phyloP scores from a whole-genome alignment of 371 early-diverging fungal species.

The Mortierella sp. region DNA sequence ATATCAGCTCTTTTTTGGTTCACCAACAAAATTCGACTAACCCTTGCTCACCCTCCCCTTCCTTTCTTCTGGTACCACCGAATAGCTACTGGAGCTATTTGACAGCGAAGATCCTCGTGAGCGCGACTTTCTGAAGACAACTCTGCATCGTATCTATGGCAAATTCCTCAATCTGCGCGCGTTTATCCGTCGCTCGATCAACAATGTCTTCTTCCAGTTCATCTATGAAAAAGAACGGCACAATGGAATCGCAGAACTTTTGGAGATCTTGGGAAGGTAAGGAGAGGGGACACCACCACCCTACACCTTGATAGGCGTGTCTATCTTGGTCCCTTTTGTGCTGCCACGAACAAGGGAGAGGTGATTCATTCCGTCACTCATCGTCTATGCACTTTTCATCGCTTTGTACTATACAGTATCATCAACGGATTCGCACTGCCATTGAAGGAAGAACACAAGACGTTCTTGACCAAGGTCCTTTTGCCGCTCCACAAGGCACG shows the following conservation, averaged over 20 bases:
- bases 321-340: too few species aligned
- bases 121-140: conserved; percentile 97
- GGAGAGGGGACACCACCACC: neutral
- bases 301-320: neutral
- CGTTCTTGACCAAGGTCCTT: conserved; percentile 89
- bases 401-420: conserved; percentile 67
- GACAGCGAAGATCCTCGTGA: conserved; percentile 98
- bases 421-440: conserved; percentile 99
- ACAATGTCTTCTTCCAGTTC: conserved; percentile 96
- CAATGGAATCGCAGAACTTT: conserved; percentile 96
- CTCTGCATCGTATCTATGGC: conserved; percentile 96
- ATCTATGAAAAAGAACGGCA: conserved; percentile 96
- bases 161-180: conserved; percentile 95
- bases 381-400: neutral
- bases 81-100: conserved; percentile 90
- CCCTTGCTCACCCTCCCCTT: neutral
- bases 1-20: too few species aligned
- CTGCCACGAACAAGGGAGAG: too few species aligned
- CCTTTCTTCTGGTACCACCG: neutral
- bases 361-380: neutral
- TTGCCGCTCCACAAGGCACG: conserved; percentile 95
- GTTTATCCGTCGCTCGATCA: conserved; percentile 95
- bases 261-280: conserved; percentile 95
- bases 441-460: conserved; percentile 97
- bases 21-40: too few species aligned